These are phyloP conservation scores for Simplicillium sp. DNA, from an alignment of 2,329 filamentous ascomycete genomes.

Conservation along the genomic window DNA sequence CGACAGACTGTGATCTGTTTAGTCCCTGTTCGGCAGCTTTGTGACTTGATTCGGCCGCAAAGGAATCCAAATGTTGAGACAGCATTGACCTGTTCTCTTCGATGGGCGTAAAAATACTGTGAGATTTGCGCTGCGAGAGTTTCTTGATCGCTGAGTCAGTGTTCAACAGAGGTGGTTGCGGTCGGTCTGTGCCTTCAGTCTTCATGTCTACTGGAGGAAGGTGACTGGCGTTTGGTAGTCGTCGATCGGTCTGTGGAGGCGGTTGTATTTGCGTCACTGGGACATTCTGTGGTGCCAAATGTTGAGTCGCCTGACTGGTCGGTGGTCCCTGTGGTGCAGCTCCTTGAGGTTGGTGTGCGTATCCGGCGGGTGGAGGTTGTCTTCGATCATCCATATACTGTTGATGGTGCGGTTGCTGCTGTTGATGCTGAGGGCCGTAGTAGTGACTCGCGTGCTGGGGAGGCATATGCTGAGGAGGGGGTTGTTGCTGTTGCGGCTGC, in stretches of 20 bases:
- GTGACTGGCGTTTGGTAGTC: conserved; percentile 40
- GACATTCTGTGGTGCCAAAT: conserved; percentile 36
- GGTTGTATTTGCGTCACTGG: conserved; percentile 43
- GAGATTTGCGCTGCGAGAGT: conserved; percentile 66
- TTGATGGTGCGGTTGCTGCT: conserved; percentile 41
- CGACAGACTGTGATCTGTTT: conserved; percentile 54
- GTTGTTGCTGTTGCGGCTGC: conserved; percentile 24
- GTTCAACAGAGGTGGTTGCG: conserved; percentile 37
- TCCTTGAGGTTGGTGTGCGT: conserved; percentile 48
- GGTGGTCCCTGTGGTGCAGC: conserved; percentile 36
- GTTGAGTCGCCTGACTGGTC: conserved; percentile 22
- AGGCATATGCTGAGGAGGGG: conserved; percentile 14
- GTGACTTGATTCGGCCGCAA: conserved; percentile 39
- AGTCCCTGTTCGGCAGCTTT: conserved; percentile 12
- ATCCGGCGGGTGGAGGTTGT: conserved; percentile 60
- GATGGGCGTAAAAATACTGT: conserved; percentile 96
- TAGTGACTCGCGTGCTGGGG: conserved; percentile 16
- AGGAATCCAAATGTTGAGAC: conserved; percentile 69
- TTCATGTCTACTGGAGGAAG: conserved; percentile 41
- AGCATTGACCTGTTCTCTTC: conserved; percentile 86
- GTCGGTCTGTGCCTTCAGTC: conserved; percentile 36
- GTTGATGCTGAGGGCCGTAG: conserved; percentile 19
- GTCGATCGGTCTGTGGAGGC: conserved; percentile 43
- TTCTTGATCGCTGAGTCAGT: conserved; percentile 46
- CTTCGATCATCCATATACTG: conserved; percentile 69